Base-by-base conservation (phyloP, 2,329 filamentous ascomycete genomes). In the Aureobasidium sp. region DNA sequence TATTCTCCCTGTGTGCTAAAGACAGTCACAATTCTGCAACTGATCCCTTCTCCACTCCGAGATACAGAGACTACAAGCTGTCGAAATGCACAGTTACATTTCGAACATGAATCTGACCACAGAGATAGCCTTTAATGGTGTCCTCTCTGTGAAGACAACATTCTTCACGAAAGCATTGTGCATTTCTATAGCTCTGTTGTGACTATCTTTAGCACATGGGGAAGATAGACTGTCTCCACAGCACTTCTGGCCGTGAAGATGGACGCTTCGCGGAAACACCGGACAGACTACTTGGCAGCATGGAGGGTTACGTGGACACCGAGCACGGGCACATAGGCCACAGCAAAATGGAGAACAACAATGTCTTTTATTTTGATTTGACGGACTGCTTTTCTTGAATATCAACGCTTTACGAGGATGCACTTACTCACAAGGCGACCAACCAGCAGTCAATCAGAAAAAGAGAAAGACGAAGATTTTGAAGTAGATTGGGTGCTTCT, bases 281-380 rank as follows among this genome's bases (percentile, higher is more conserved):
- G 53, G 53, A 39, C 14, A n/a, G 32, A n/a, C 5, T 39, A 34
- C 53, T 57, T 57, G 53, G 53, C 53, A 39, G 41, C 39, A 57
- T n/a, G 45, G 27, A 45, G 41, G 16, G 53, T 57, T 57, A 57
- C 53, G 53, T 45, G 53, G 39, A 57, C 53, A 30, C 16, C 41
- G 16, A 7, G 29, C 37, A 57, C 53, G 16, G n/a, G 29, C 37
- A 57, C 39, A 57, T n/a, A 36, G 16, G 53, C 39, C 51, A 44
- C 51, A 55, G 37, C 7, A 27, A 13, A 44, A 34, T 3, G 21
- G 11, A 39, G 53, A n/a, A 21, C 42, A 27, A 32, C 41, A 27
- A 10, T 48, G 14, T 32, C 14, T n/a, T n/a, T 4, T 30, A 3
- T 44, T 21, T 21, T 10, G 41, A 10, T 29, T 21, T 13, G 21